Conservation (phyloP, 768 basidiomycete species). For the Leccinum obscurum region DNA sequence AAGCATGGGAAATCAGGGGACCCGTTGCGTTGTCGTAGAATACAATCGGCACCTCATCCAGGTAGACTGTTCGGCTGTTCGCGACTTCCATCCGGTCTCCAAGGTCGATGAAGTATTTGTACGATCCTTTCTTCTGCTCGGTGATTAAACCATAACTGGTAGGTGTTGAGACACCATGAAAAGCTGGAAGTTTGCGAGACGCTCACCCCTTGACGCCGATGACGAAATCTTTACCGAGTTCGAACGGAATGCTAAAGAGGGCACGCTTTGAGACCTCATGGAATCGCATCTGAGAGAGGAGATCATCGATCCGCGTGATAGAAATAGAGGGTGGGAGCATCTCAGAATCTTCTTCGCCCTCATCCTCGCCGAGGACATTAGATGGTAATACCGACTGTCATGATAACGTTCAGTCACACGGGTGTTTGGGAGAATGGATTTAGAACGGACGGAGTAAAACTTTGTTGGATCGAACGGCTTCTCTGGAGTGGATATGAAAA, state of each 20-base stretch:
- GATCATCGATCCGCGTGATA: conserved; percentile 74
- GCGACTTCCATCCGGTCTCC: conserved; percentile 80
- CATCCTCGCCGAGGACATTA: conserved; percentile 43
- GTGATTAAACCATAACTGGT: conserved; percentile 84
- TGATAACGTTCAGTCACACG: conserved; percentile 7
- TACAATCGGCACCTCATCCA: conserved; percentile 56
- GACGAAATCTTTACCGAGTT: conserved; percentile 68
- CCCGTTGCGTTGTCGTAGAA: neutral
- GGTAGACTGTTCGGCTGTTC: conserved; percentile 63
- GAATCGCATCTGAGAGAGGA: conserved; percentile 77
- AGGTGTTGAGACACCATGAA: conserved; percentile 7
- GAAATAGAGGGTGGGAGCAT: conserved; percentile 70
- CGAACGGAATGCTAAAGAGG: conserved; percentile 77
- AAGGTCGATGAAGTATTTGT: conserved; percentile 81
- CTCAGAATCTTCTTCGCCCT: conserved; percentile 50
- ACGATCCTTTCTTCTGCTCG: conserved; percentile 80
- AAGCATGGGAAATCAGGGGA: conserved; percentile 8
- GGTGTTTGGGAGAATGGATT: neutral
- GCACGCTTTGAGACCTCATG: conserved; percentile 84
- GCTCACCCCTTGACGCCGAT: conserved; percentile 83
- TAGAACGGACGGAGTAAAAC: conserved; percentile 70
- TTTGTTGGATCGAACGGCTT: conserved; percentile 69
- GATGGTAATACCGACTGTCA: conserved; percentile 60
- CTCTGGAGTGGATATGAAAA: conserved; percentile 76
- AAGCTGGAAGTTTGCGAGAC: neutral